Conservation (phyloP, 2,329 filamentous ascomycete genomes). For the Epichloe gansuensis region DNA sequence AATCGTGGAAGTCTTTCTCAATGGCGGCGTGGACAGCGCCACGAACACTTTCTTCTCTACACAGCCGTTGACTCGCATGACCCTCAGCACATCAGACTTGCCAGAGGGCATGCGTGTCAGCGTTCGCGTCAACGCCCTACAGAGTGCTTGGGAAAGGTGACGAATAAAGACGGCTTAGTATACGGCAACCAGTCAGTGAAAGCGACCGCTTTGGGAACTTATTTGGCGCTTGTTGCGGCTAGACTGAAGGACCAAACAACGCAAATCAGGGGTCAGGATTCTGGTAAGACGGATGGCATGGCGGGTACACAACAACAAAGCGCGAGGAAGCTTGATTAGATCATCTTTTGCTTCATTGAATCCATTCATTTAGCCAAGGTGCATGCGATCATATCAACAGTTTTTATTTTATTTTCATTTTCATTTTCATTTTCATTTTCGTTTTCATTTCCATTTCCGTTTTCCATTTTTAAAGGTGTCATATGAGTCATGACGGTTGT, state of each 20-base stretch:
- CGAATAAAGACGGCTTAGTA: conserved; percentile 4
- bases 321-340: too few relatives aligned
- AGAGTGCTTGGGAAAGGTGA: conserved; percentile 15
- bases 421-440: background rate
- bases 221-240: conserved; percentile 2
- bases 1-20: conserved; percentile 22
- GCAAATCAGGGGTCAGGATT: background rate
- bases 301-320: too few relatives aligned
- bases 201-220: background rate
- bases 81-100: conserved; percentile 10
- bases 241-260: background rate
- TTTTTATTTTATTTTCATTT: background rate
- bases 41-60: conserved; percentile 20
- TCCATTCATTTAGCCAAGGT: background rate
- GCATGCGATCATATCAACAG: too few relatives aligned
- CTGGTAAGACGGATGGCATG: background rate
- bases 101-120: conserved; percentile 12
- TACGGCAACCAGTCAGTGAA: conserved; percentile 5
- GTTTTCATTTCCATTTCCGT: background rate
- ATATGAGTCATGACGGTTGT: background rate
- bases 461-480: background rate
- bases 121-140: conserved; percentile 13
- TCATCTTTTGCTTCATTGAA: background rate
- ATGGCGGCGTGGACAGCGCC: conserved; percentile 21
- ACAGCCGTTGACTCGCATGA: conserved; percentile 15